Base-by-base conservation (phyloP, 345 rosid species). In the Eucalyptus leucophloia region DNA sequence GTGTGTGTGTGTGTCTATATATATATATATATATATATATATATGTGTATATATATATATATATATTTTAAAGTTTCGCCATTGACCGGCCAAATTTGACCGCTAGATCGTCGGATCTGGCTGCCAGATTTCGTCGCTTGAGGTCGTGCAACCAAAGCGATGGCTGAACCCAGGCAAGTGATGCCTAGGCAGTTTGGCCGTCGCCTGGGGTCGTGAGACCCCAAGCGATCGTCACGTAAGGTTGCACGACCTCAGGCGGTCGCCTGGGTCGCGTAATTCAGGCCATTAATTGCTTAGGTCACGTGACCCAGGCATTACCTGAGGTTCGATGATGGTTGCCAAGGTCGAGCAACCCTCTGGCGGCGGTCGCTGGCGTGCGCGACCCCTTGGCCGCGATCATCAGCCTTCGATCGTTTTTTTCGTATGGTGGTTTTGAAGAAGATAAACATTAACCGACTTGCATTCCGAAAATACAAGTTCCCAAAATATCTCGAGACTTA, bases 281-380 rank as follows among this genome's bases (percentile, higher is more conserved):
- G 0, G 53, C 7, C 18, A 50, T 50, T 0, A 6, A 0, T 15
- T 1, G 1, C 53, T 50, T 50, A 3, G 18, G 53, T 50, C 7
- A 2, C 53, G 1, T 1, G 0, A 50, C 53, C 19, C 1, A 50
- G 0, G 53, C 19, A 50, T 50, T 50, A 0, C 19, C 19, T 50
- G 0, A 50, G 19, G 7, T 50, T 3, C 0, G 0, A 0, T 3
- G 8, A 50, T 1, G 3, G 3, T 50, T 0, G 1, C 8, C 3
- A 0, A 0, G 19, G 8, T 50, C 1, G 7, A 0, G 53, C 3
- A 0, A 50, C 53, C 7, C 53, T 50, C 0, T 15, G 3, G 53
- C 3, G 1, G 1, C 3, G 1, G 0, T 50, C 53, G 0, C 1
- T 1, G 0, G 18, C 18, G 0, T 15, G 53, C 1, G 7, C 0